phyloP scores from a whole-genome alignment of 805 yeast genomes.

The Schwanniomyces sp. region DNA sequence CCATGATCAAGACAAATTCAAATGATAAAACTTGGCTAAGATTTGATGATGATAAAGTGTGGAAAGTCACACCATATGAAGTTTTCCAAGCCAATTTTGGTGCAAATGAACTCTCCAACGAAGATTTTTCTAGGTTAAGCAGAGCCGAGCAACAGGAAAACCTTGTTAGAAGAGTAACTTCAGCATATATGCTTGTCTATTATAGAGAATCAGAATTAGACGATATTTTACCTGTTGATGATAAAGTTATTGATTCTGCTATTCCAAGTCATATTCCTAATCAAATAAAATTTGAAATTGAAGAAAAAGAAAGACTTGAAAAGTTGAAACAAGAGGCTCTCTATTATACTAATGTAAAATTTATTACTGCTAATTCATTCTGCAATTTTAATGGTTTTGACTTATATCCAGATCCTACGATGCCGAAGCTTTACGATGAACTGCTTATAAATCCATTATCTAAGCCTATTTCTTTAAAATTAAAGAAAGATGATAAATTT shows the following conservation, averaged over 20 bases:
- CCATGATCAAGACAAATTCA: constrained; percentile 80
- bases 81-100: constrained; percentile 95
- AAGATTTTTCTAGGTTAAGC: constrained; percentile 49
- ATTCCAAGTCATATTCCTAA: constrained; percentile 67
- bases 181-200: constrained; percentile 97
- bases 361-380: constrained; percentile 57
- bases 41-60: constrained; percentile 94
- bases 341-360: constrained; percentile 46
- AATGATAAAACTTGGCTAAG: constrained; percentile 73
- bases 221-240: constrained; percentile 59
- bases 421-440: constrained; percentile 45
- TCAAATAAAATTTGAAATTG: constrained; percentile 62
- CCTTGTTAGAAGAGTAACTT: constrained; percentile 73
- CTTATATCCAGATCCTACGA: constrained; percentile 61
- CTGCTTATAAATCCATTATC: constrained; percentile 48
- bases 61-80: constrained; percentile 78
- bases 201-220: constrained; percentile 62
- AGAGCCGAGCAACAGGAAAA: constrained; percentile 64
- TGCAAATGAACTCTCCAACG: constrained; percentile 56
- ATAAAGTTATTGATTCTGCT: constrained; percentile 36
- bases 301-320: constrained; percentile 52
- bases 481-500: constrained; percentile 57
- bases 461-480: constrained; percentile 49
- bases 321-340: constrained; percentile 66
- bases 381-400: constrained; percentile 71